A percentile compares a stretch with the other conserved stretches of the same genome.
Evolutionary conservation across 106 monocot genomes (phyloP).

Genomic region (Dendrobium catenatum): DNA sequence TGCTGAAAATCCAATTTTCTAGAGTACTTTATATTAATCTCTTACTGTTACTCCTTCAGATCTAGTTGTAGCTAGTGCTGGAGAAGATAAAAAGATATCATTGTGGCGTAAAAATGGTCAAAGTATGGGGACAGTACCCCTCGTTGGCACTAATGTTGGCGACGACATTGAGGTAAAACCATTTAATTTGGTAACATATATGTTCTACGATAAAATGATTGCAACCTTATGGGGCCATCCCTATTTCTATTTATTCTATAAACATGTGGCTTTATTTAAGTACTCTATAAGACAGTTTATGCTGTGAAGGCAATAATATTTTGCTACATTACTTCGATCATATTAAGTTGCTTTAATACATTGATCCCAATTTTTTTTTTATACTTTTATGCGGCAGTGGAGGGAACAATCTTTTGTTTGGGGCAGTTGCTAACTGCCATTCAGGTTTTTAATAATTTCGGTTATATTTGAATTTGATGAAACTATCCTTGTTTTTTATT

Average conservation of each 20-base stretch:
- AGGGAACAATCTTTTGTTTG: background rate
- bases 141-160: slow-evolving; percentile 41
- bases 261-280: no score
- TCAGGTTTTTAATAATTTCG: background rate
- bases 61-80: slow-evolving; percentile 87
- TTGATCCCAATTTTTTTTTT: background rate
- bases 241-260: background rate
- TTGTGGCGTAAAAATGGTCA: slow-evolving; percentile 88
- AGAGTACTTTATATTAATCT: background rate
- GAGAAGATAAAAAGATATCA: slow-evolving; percentile 92
- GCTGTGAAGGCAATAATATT: no score
- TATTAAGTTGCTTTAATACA: background rate
- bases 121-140: slow-evolving; percentile 53
- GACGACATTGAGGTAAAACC: slow-evolving; percentile 53
- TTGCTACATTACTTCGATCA: no score
- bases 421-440: background rate
- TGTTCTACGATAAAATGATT: background rate
- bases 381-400: background rate
- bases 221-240: background rate
- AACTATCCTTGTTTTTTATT: background rate
- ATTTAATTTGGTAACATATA: background rate
- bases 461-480: background rate
- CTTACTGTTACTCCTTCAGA: slow-evolving; percentile 39
- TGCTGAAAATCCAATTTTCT: background rate
- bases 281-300: no score